Base-by-base conservation (phyloP, 129 eudicot species). In the Sambucus nigra region DNA sequence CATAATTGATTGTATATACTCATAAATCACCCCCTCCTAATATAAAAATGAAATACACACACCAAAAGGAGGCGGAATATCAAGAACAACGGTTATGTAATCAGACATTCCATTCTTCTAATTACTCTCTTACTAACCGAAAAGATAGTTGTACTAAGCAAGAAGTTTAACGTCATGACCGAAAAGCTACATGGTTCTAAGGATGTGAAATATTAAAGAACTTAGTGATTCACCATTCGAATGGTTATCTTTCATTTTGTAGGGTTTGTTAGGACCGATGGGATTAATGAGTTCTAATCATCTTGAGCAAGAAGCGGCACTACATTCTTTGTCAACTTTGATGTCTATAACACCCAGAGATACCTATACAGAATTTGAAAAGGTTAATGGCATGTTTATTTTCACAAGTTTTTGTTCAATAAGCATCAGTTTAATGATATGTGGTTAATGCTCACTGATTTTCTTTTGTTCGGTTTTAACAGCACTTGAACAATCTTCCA, bases 301-400 rank as follows among this genome's bases (percentile, higher is more conserved):
- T 57, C 54, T 86, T 64, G 94, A 80, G 50, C 84, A 82, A 82
- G 92, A 83, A 64, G 99, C 92, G 40, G 96, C 99, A 26, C 46
- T 82, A 51, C 42, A 57, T 55, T 69, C 94, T 50, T 69, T 92
- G 69, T 92, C 94, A 72, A 86, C 99, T 49, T 69, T 92, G 78
- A 92, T 92, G 96, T 70, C 85, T 31, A 70, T 86, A 47, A 32
- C 87, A 57, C 99, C 99, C 1, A 74, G 71, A 55, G 92, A 83
- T 68, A 72, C 91, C 38, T 92, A 79, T 57, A 52, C 59, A 24
- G 85, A 92, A 76, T 92, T 92, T 75, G 85, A 80, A 40, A 80
- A 82, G 96, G 99, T 92, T 50, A 16, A 10, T 20, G 21, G 46
- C 26, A 24, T 22, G 31, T 44, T 64, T 59, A 22, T 17, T 61